These are phyloP conservation scores for Tetrahymena borealis DNA, from an alignment of 73 alveolate species.

Conservation along the genomic window DNA sequence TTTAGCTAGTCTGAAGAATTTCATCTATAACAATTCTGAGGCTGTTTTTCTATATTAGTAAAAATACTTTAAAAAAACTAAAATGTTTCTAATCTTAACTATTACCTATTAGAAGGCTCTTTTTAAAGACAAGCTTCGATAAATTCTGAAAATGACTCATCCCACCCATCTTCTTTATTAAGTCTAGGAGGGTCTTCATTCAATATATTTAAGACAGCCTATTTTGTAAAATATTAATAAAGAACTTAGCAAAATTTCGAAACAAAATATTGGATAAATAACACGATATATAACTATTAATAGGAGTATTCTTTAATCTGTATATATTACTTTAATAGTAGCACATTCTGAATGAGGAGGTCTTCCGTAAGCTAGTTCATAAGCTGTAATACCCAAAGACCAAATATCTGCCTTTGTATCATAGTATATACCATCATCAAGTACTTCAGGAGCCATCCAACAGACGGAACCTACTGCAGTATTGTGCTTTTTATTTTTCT, in stretches of 20 bases:
- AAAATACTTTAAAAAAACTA: neutral
- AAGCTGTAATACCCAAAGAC: constrained; percentile 35
- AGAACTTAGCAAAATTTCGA: neutral
- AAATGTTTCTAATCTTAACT: neutral
- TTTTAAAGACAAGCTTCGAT: neutral
- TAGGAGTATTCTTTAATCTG: too few species aligned
- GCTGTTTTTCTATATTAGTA: neutral
- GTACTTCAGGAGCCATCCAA: constrained; percentile 33
- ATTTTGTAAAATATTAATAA: neutral
- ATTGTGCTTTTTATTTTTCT: constrained; percentile 3
- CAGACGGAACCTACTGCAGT: constrained; percentile 23
- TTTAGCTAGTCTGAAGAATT: neutral
- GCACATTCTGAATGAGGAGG: constrained; percentile 7
- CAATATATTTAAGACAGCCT: neutral
- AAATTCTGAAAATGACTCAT: neutral
- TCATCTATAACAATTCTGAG: neutral
- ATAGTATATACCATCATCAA: constrained; percentile 1
- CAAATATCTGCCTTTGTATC: constrained; percentile 24
- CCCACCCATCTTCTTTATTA: neutral
- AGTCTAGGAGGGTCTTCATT: neutral
- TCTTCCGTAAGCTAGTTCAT: constrained; percentile 26
- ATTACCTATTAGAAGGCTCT: neutral
- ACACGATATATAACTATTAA: too few species aligned
- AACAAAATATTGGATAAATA: neutral
- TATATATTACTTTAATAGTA: neutral